Evolutionary conservation across 257 asterid species (phyloP).

Genomic region (Verbascum thapsus): DNA sequence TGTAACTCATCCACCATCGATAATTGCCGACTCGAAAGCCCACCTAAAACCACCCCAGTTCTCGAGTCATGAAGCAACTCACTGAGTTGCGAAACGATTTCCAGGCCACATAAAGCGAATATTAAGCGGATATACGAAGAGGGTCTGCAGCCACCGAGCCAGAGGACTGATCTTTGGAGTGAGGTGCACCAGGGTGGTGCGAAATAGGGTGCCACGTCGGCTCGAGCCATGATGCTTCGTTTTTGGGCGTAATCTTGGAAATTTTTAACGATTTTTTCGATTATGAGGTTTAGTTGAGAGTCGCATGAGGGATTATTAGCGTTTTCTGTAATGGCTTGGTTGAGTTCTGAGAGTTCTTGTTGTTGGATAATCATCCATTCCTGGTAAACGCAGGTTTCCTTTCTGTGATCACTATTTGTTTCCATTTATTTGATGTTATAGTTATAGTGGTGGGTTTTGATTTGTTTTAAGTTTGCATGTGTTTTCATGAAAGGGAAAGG

Average conservation of each 20-base stretch:
- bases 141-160: constrained; percentile 70
- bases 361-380: constrained; percentile 51
- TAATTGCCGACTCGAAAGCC: constrained; percentile 39
- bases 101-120: constrained; percentile 44
- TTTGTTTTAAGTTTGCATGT: no score
- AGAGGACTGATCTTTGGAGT: constrained; percentile 51
- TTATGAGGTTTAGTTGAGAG: constrained; percentile 31
- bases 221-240: constrained; percentile 35
- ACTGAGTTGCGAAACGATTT: constrained; percentile 36
- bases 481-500: neutral
- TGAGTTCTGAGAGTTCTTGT: constrained; percentile 45
- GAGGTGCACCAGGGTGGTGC: constrained; percentile 58
- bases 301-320: constrained; percentile 8
- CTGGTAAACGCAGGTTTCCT: constrained; percentile 32
- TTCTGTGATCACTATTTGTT: constrained; percentile 31
- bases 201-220: constrained; percentile 43
- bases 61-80: constrained; percentile 42
- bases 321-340: constrained; percentile 28
- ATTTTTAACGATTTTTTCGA: constrained; percentile 33
- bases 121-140: constrained; percentile 47
- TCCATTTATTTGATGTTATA: constrained; percentile 16
- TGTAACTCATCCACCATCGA: constrained; percentile 38
- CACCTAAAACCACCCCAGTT: constrained; percentile 28
- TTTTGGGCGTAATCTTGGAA: constrained; percentile 38
- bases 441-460: neutral